Conservation (phyloP, 805 yeast species). For the Ogataea pini region DNA sequence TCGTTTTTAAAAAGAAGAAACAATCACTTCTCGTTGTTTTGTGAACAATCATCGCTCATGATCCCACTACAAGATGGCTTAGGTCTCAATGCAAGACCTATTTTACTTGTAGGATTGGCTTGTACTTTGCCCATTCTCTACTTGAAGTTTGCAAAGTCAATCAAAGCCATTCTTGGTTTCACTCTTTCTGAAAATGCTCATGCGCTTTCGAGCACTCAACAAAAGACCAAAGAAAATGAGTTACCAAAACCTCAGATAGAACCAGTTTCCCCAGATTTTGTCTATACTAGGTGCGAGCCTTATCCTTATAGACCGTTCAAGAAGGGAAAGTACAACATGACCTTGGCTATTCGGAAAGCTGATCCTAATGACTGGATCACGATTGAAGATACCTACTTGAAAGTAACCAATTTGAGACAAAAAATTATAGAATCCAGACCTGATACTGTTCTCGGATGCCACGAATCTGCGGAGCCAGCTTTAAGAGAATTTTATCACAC, state of each 20-base stretch:
- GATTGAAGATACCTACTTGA: constrained; percentile 59
- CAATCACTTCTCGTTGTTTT: too few relatives aligned
- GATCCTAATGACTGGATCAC: constrained; percentile 57
- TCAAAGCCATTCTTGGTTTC: constrained; percentile 3
- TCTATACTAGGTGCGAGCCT: constrained; percentile 48
- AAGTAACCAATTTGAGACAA: constrained; percentile 42
- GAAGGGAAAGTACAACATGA: constrained; percentile 53
- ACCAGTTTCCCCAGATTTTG: constrained; percentile 39
- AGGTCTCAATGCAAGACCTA: constrained; percentile 8
- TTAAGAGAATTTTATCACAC: constrained; percentile 51
- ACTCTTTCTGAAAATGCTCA: not conserved
- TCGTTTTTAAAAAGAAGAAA: too few relatives aligned
- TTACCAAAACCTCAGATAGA: constrained; percentile 25
- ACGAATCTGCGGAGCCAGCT: constrained; percentile 36
- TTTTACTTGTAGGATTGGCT: constrained; percentile 11
- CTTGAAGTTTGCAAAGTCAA: constrained; percentile 4
- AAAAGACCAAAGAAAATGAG: constrained; percentile 2
- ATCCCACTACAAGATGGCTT: constrained; percentile 2
- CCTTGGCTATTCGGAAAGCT: constrained; percentile 58
- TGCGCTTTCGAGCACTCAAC: not conserved
- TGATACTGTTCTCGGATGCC: constrained; percentile 37
- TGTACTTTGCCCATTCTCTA: constrained; percentile 10
- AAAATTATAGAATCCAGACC: constrained; percentile 35
- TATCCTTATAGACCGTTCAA: constrained; percentile 48
- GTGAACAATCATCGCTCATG: too few relatives aligned